Percentiles rank a stretch among this genome's conserved stretches.
These are phyloP conservation scores for Euphorbia peplus DNA, from an alignment of 345 rosid species.

Conservation along the genomic window DNA sequence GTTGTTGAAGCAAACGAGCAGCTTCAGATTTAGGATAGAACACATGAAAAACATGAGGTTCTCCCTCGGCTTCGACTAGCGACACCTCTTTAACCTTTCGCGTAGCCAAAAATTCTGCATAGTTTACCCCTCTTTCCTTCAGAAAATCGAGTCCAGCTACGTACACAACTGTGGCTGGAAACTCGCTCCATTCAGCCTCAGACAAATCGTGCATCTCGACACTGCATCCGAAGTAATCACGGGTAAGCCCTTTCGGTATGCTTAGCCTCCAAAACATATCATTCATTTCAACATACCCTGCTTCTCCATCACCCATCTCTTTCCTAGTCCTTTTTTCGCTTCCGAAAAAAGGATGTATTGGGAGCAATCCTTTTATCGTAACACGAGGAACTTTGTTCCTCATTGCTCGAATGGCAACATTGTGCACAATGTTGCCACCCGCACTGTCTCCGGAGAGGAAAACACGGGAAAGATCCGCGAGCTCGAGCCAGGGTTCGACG, in stretches of 20 bases:
- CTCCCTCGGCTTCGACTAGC: slow-evolving; percentile 37
- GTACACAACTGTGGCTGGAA: slow-evolving; percentile 42
- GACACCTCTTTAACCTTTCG: slow-evolving; percentile 42
- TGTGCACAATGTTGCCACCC: slow-evolving; percentile 62
- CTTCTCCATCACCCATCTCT: slow-evolving; percentile 35
- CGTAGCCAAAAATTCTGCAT: slow-evolving; percentile 40
- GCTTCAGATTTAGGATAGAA: slow-evolving; percentile 44
- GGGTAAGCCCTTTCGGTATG: slow-evolving; percentile 41
- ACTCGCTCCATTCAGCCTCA: slow-evolving; percentile 38
- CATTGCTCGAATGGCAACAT: slow-evolving; percentile 36
- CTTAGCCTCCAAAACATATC: slow-evolving; percentile 63
- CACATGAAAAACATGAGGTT: slow-evolving; percentile 52
- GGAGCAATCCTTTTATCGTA: slow-evolving; percentile 40
- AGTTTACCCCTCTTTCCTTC: slow-evolving; percentile 57
- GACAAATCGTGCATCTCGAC: slow-evolving; percentile 37
- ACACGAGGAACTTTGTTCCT: slow-evolving; percentile 18
- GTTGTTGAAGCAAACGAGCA: slow-evolving; percentile 46
- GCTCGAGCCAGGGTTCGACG: slow-evolving; percentile 49
- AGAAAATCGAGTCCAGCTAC: slow-evolving; percentile 62
- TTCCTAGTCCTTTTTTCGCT: slow-evolving; percentile 47
- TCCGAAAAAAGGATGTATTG: slow-evolving; percentile 59
- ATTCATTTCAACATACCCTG: slow-evolving; percentile 32
- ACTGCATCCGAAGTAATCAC: slow-evolving; percentile 54
- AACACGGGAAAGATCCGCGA: slow-evolving; percentile 37
- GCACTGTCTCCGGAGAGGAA: slow-evolving; percentile 65